Percentiles rank a stretch among this genome's conserved stretches.
These are phyloP conservation scores for Malassezia yamatoensis DNA, from an alignment of 1,284 basidiomycete genomes.

Conservation along the genomic window DNA sequence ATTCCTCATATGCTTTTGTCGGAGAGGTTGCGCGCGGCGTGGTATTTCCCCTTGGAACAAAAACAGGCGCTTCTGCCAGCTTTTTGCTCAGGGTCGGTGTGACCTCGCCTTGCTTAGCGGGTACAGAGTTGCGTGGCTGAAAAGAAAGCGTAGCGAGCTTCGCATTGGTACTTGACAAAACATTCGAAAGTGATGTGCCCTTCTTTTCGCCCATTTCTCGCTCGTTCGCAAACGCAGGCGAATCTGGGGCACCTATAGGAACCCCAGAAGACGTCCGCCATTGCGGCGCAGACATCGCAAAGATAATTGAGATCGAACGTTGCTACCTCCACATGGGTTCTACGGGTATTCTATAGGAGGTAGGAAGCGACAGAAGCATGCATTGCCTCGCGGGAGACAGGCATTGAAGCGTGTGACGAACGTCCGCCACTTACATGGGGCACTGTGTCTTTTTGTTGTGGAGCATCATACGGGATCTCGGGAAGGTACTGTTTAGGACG, in stretches of 20 bases:
- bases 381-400: constrained; percentile 16
- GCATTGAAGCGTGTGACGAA: constrained; percentile 6
- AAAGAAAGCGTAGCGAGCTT: constrained; percentile 16
- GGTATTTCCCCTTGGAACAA: constrained; percentile 14
- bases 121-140: constrained; percentile 10
- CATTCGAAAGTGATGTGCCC: constrained; percentile 17
- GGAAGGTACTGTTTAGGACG: background rate
- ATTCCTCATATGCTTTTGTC: background rate
- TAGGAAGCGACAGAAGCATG: constrained; percentile 6
- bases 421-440: constrained; percentile 5
- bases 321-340: constrained; percentile 1
- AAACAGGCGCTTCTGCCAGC: constrained; percentile 18
- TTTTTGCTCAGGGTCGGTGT: constrained; percentile 5
- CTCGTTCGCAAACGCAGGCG: background rate
- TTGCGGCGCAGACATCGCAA: background rate
- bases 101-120: background rate
- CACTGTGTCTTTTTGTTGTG: background rate
- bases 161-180: constrained; percentile 12
- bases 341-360: constrained; percentile 6
- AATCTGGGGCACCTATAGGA: background rate
- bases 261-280: constrained; percentile 1
- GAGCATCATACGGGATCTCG: background rate
- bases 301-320: background rate
- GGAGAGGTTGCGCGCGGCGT: background rate
- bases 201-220: background rate